Percentiles rank a stretch among this genome's conserved stretches.
Conservation (phyloP, 805 yeast genomes). For the Kodamaea laetipori region DNA sequence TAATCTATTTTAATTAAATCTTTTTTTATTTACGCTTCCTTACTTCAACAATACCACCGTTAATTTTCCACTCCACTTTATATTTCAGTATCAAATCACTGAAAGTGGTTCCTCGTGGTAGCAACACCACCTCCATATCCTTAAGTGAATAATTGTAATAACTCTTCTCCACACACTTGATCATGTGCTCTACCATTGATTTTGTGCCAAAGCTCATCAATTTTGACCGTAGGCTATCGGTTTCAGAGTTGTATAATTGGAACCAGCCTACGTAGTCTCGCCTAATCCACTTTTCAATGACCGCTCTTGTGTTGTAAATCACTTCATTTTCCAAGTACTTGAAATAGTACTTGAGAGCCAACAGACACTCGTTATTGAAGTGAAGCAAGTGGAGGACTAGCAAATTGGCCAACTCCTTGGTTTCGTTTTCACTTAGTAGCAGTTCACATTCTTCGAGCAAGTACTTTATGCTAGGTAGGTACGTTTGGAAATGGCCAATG, state of each 20-base stretch:
- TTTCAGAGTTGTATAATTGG: slow-evolving; percentile 32
- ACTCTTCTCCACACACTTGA: slow-evolving; percentile 28
- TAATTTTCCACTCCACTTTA: slow-evolving; percentile 31
- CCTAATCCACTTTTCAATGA: slow-evolving; percentile 29
- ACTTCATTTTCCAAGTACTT: slow-evolving; percentile 24
- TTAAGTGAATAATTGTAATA: slow-evolving; percentile 38
- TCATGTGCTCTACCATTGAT: slow-evolving; percentile 36
- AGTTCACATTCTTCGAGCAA: slow-evolving; percentile 30
- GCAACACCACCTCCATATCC: slow-evolving; percentile 26
- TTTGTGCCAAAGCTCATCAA: slow-evolving; percentile 46
- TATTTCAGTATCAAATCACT: slow-evolving; percentile 23
- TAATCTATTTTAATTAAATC: not conserved
- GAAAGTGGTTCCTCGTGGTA: slow-evolving; percentile 30
- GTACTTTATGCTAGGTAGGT: slow-evolving; percentile 52
- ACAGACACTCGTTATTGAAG: slow-evolving; percentile 33
- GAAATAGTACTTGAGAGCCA: slow-evolving; percentile 34
- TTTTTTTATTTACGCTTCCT: slow-evolving; percentile 2
- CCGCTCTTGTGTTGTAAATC: slow-evolving; percentile 1
- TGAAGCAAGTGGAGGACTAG: slow-evolving; percentile 50
- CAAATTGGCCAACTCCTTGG: slow-evolving; percentile 42
- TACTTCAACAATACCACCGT: not conserved
- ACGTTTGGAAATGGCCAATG: slow-evolving; percentile 54
- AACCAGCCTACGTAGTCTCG: slow-evolving; percentile 36
- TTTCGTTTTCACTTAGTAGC: slow-evolving; percentile 31
- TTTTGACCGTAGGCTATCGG: slow-evolving; percentile 33